phyloP scores from a whole-genome alignment of 176 grass and related monocot species.

The Carex scoparia region DNA sequence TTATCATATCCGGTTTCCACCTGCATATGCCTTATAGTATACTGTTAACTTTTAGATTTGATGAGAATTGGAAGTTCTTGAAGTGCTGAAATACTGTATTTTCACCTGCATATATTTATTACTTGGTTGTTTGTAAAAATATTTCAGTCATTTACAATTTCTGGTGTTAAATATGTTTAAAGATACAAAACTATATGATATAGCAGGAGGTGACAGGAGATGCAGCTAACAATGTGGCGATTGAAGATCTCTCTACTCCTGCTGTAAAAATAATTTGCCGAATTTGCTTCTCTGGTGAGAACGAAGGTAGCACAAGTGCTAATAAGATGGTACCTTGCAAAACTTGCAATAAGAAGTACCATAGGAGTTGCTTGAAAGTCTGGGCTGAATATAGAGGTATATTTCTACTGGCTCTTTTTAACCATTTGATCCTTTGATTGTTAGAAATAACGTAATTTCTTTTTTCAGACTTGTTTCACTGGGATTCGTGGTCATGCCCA shows the following conservation, averaged over 20 bases:
- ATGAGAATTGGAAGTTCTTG: background rate
- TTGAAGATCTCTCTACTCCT: constrained; percentile 8
- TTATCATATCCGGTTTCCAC: background rate
- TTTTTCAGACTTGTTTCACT: constrained; percentile 87
- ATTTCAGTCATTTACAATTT: background rate
- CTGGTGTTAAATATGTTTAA: background rate
- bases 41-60: background rate
- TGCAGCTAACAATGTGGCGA: background rate
- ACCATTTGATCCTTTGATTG: constrained; percentile 7
- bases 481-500: constrained; percentile 77
- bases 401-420: constrained; percentile 14
- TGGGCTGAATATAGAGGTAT: constrained; percentile 92
- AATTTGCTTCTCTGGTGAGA: constrained; percentile 85
- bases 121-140: background rate
- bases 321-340: constrained; percentile 94
- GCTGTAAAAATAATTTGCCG: constrained; percentile 84
- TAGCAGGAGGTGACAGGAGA: constrained; percentile 19
- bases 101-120: background rate
- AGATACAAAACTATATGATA: background rate
- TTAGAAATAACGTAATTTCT: constrained; percentile 16
- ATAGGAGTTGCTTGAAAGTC: constrained; percentile 80
- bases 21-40: background rate
- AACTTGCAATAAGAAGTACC: constrained; percentile 89
- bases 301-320: constrained; percentile 77
- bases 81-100: background rate